phyloP scores from a whole-genome alignment of 805 yeast species.

The Ogataea allantospora region DNA sequence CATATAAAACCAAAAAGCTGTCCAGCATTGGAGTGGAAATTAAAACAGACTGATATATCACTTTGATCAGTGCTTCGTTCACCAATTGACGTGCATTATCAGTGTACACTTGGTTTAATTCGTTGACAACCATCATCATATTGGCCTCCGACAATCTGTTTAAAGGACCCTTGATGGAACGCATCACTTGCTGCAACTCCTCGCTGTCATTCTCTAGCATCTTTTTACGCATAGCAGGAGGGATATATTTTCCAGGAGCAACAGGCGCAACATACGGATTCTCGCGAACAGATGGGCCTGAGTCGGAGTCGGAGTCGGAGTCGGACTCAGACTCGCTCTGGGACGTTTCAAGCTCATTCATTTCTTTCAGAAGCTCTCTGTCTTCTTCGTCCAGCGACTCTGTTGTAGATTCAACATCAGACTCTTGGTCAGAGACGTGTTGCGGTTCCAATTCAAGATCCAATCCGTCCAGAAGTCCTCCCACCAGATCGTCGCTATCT shows the following conservation, averaged over 20 bases:
- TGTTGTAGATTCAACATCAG: slow-evolving; percentile 20
- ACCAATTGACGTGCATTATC: slow-evolving; percentile 78
- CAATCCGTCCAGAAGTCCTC: slow-evolving; percentile 79
- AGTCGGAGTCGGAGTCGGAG: slow-evolving; percentile 19
- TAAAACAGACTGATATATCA: slow-evolving; percentile 61
- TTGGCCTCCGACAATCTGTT: slow-evolving; percentile 91
- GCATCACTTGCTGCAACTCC: slow-evolving; percentile 49
- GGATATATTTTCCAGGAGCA: slow-evolving; percentile 57
- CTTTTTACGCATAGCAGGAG: slow-evolving; percentile 78
- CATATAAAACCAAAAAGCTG: slow-evolving; percentile 74
- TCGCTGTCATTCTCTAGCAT: slow-evolving; percentile 42
- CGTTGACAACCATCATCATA: slow-evolving; percentile 63
- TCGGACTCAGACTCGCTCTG: slow-evolving; percentile 20
- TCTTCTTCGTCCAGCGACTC: slow-evolving; percentile 32
- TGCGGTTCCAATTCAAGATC: slow-evolving; percentile 40
- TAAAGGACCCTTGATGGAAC: slow-evolving; percentile 75
- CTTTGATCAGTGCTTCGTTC: slow-evolving; percentile 62
- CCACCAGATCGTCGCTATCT: slow-evolving; percentile 73
- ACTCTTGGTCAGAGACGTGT: slow-evolving; percentile 24
- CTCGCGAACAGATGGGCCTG: slow-evolving; percentile 45
- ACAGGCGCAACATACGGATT: slow-evolving; percentile 76
- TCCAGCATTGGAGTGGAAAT: slow-evolving; percentile 70
- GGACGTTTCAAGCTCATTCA: slow-evolving; percentile 31
- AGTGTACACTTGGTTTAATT: slow-evolving; percentile 60
- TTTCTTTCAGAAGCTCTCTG: slow-evolving; percentile 30